Evolutionary conservation across 2,329 filamentous ascomycete species (phyloP).

Genomic region (Fusarium euwallaceae): DNA sequence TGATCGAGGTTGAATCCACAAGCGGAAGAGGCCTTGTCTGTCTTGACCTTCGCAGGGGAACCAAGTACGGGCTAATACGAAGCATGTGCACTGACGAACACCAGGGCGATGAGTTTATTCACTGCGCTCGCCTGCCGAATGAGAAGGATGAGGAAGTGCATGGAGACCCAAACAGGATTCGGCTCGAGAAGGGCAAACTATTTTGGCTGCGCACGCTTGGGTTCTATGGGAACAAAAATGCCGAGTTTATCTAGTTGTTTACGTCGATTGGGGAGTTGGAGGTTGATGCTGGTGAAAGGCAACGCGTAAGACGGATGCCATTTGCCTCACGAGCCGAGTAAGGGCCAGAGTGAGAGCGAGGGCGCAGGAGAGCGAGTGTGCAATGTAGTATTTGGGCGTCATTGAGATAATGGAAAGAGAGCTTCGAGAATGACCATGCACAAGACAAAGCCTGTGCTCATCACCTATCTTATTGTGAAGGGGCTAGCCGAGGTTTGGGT

Average conservation of each 20-base stretch:
- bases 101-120: background rate
- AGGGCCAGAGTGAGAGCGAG: too few relatives aligned
- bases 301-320: too few relatives aligned
- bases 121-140: background rate
- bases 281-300: too few relatives aligned
- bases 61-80: background rate
- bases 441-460: too few relatives aligned
- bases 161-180: background rate
- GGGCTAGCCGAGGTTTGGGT: background rate
- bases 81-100: background rate
- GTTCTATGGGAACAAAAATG: background rate
- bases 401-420: too few relatives aligned
- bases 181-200: background rate
- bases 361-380: too few relatives aligned
- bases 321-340: too few relatives aligned
- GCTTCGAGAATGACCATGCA: too few relatives aligned
- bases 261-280: too few relatives aligned
- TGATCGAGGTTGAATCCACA: background rate
- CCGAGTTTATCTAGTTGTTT: background rate
- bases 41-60: background rate
- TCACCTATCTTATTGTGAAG: background rate
- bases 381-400: too few relatives aligned
- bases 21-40: background rate
- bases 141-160: background rate
- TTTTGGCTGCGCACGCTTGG: background rate